Percentiles rank a stretch among this genome's conserved stretches.
These are phyloP conservation scores for Calophaca sinica DNA, from an alignment of 306 rosid genomes.

Conservation along the genomic window DNA sequence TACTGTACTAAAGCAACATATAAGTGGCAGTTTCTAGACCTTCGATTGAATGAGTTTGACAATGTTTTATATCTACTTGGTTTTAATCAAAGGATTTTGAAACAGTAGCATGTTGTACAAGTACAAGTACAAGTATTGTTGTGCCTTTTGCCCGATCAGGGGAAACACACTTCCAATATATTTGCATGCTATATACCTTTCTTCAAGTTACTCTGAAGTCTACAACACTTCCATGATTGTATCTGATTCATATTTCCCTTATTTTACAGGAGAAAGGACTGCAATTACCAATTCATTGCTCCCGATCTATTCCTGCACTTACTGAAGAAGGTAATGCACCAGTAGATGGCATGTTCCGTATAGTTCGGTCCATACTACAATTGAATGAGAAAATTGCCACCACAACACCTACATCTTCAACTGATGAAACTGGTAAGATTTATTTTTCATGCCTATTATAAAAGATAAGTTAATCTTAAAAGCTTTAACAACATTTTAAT, in stretches of 20 bases:
- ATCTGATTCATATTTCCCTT: conserved; percentile 35
- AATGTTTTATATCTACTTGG: no score
- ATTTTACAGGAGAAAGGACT: conserved; percentile 60
- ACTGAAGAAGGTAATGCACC: conserved; percentile 42
- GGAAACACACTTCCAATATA: no score
- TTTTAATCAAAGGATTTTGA: no score
- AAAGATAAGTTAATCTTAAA: not conserved
- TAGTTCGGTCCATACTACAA: conserved; percentile 36
- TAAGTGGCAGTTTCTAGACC: no score
- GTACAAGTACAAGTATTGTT: no score
- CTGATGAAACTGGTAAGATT: conserved; percentile 38
- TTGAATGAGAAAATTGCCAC: conserved; percentile 44
- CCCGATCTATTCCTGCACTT: conserved; percentile 48
- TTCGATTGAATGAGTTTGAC: not conserved
- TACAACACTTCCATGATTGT: not conserved
- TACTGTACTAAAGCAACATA: no score
- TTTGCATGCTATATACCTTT: conserved; percentile 1
- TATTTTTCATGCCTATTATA: conserved; percentile 9
- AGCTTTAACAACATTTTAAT: conserved; percentile 19
- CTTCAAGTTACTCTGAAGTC: conserved; percentile 8
- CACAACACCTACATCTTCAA: conserved; percentile 36
- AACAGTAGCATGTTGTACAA: no score
- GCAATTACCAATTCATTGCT: conserved; percentile 53
- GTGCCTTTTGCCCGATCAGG: no score
- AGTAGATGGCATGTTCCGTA: conserved; percentile 47